Evolutionary conservation across 2,329 filamentous ascomycete genomes (phyloP).

Genomic region (Ophiocordyceps unilateralis): DNA sequence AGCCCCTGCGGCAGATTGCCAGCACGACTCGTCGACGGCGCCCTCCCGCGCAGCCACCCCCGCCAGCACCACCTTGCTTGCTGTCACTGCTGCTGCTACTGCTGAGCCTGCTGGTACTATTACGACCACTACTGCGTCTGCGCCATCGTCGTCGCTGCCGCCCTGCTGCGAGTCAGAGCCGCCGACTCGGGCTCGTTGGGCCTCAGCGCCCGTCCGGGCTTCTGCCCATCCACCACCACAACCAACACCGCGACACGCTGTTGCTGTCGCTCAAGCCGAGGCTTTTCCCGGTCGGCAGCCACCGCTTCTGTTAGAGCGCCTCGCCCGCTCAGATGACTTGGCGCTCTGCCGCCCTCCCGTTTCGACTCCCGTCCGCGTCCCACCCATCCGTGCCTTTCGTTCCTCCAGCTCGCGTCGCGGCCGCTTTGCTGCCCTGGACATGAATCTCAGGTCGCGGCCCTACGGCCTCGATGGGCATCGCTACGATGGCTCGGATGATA

Average conservation of each 20-base stretch:
- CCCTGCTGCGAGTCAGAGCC: not conserved
- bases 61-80: not conserved
- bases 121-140: too few species aligned
- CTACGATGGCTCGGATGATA: slow-evolving; percentile 28
- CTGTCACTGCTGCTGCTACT: not conserved
- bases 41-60: not conserved
- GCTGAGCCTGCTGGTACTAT: too few species aligned
- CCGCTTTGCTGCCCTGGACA: slow-evolving; percentile 34
- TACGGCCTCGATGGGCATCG: slow-evolving; percentile 26
- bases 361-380: slow-evolving; percentile 25
- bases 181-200: not conserved
- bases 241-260: not conserved
- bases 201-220: not conserved
- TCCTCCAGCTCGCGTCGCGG: slow-evolving; percentile 36
- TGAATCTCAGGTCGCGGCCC: slow-evolving; percentile 26
- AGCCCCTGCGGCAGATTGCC: not conserved
- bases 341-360: slow-evolving; percentile 26
- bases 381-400: slow-evolving; percentile 38
- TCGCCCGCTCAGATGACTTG: slow-evolving; percentile 26
- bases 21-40: not conserved
- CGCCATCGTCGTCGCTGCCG: not conserved
- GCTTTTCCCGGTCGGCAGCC: not conserved
- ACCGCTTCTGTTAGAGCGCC: slow-evolving; percentile 23
- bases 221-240: not conserved
- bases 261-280: not conserved